Evolutionary conservation across 768 basidiomycete species (phyloP).

Genomic region (Naganishia friedmannii): DNA sequence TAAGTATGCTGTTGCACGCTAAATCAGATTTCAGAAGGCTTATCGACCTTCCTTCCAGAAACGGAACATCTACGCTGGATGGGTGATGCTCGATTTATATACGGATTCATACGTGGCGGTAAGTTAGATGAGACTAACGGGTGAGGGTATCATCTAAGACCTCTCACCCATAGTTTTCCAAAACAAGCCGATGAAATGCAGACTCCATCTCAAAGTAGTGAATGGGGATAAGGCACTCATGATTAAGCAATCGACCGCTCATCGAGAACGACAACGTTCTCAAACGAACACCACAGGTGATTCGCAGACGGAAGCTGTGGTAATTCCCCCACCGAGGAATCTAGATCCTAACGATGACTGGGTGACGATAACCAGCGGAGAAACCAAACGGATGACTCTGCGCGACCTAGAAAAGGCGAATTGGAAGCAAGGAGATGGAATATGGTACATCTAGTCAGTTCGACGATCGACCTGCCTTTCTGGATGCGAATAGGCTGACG

Average conservation of each 20-base stretch:
- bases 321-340: constrained; percentile 32
- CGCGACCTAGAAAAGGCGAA: constrained; percentile 24
- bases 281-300: not conserved
- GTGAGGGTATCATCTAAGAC: too few relatives aligned
- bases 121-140: not conserved
- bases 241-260: constrained; percentile 32
- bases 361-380: constrained; percentile 40
- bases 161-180: constrained; percentile 7
- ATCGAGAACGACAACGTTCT: not conserved
- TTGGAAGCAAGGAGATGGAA: constrained; percentile 47
- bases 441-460: constrained; percentile 49
- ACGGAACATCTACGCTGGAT: constrained; percentile 52
- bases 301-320: constrained; percentile 24
- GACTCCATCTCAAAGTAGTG: constrained; percentile 44
- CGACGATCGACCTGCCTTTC: not conserved
- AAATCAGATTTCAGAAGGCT: not conserved
- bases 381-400: constrained; percentile 3
- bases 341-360: constrained; percentile 45
- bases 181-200: constrained; percentile 40
- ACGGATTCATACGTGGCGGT: constrained; percentile 41
- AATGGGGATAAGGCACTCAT: constrained; percentile 40
- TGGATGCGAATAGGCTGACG: not conserved
- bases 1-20: not conserved
- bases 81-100: constrained; percentile 50
- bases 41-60: constrained; percentile 31